phyloP scores from a whole-genome alignment of 2,329 filamentous ascomycete species.

The Albophoma yamanashiensis region DNA sequence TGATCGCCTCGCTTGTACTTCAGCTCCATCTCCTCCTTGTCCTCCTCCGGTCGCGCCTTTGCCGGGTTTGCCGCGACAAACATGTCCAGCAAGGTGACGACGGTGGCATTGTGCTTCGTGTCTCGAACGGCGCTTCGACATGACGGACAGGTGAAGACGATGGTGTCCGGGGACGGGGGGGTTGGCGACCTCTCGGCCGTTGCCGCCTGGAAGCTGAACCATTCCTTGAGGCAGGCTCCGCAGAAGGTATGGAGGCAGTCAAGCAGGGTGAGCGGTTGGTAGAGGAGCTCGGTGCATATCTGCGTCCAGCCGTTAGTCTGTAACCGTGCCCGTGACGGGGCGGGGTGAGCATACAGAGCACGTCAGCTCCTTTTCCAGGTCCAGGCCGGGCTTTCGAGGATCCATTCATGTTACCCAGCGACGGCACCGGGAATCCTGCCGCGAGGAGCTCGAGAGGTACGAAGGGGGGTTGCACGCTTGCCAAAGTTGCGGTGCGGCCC shows the following conservation, averaged over 20 bases:
- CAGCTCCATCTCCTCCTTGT: constrained; percentile 64
- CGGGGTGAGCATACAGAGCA: constrained; percentile 62
- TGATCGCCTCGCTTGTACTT: constrained; percentile 76
- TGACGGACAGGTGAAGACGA: constrained; percentile 77
- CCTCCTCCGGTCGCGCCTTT: constrained; percentile 55
- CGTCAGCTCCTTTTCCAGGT: constrained; percentile 87
- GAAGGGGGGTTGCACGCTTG: not conserved
- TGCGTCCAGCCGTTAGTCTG: constrained; percentile 23
- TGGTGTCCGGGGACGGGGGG: constrained; percentile 34
- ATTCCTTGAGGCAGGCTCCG: constrained; percentile 89
- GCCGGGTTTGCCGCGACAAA: constrained; percentile 71
- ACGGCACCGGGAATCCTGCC: not conserved
- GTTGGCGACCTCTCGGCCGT: constrained; percentile 40
- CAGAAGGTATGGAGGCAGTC: constrained; percentile 96
- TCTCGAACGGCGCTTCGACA: constrained; percentile 81
- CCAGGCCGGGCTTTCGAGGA: constrained; percentile 41
- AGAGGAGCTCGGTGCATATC: constrained; percentile 96
- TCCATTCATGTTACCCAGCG: constrained; percentile 32
- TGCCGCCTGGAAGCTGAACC: constrained; percentile 75
- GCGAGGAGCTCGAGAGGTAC: constrained; percentile 1
- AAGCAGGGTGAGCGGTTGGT: constrained; percentile 81
- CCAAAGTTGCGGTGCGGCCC: not conserved
- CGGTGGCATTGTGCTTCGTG: constrained; percentile 81
- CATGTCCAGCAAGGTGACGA: constrained; percentile 84
- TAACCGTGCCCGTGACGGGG: not conserved